Conservation (phyloP, 2,329 filamentous ascomycete genomes). For the Colletotrichum kahawae region DNA sequence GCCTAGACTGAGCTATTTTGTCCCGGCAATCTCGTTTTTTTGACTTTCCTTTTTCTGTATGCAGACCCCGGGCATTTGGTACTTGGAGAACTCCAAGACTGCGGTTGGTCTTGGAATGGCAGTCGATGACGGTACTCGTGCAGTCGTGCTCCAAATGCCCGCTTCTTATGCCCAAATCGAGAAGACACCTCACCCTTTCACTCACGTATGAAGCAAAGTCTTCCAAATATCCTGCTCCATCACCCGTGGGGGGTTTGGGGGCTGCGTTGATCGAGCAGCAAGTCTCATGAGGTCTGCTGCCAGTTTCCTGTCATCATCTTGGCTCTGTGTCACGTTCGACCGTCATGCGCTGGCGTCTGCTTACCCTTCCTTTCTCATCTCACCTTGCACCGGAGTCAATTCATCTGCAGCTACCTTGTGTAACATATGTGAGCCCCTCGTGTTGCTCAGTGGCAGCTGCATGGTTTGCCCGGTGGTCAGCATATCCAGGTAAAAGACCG, state of each 20-base stretch:
- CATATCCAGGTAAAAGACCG: neutral
- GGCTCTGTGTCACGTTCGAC: constrained; percentile 16
- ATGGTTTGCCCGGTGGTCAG: constrained; percentile 14
- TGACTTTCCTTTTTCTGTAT: neutral
- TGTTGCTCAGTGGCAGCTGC: constrained; percentile 6
- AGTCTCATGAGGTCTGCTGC: neutral
- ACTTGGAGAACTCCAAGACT: neutral
- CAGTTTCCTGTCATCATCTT: constrained; percentile 3
- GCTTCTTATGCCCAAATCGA: neutral
- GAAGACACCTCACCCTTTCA: neutral
- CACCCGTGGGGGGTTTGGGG: constrained; percentile 3
- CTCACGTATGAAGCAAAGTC: neutral
- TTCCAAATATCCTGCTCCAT: neutral
- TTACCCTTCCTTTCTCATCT: constrained; percentile 1
- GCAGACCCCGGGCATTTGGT: neutral
- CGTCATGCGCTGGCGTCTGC: constrained; percentile 6
- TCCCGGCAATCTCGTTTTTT: neutral
- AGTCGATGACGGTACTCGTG: neutral
- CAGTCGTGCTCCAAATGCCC: neutral
- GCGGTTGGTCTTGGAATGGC: neutral
- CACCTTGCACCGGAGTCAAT: constrained; percentile 1
- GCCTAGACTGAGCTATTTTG: neutral
- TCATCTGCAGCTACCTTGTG: constrained; percentile 16
- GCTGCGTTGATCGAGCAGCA: neutral
- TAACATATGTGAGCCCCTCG: constrained; percentile 2